Percentiles rank a stretch among this genome's conserved stretches.
These are phyloP conservation scores for Fonsecaea erecta DNA, from an alignment of 2,329 filamentous ascomycete genomes.

Conservation along the genomic window DNA sequence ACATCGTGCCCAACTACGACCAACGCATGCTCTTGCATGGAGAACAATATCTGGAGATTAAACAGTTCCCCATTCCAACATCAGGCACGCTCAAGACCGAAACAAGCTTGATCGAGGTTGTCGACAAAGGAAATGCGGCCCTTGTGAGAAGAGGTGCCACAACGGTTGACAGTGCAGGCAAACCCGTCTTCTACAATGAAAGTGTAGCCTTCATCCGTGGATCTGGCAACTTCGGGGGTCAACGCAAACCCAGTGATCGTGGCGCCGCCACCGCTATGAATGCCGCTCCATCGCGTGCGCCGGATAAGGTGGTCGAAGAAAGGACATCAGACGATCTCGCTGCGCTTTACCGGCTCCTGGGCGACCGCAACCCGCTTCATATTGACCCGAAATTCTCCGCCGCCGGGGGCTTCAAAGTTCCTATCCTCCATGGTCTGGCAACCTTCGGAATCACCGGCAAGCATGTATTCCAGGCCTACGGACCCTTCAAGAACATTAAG, in stretches of 20 bases:
- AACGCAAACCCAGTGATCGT: slow-evolving; percentile 76
- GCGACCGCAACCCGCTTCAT: slow-evolving; percentile 95
- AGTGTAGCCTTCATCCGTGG: slow-evolving; percentile 90
- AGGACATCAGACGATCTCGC: slow-evolving; percentile 89
- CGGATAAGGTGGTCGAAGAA: slow-evolving; percentile 83
- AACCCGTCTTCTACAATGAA: slow-evolving; percentile 97
- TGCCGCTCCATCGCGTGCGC: slow-evolving; percentile 74
- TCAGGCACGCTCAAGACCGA: slow-evolving; percentile 33
- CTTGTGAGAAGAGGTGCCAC: slow-evolving; percentile 81
- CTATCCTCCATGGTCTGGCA: slow-evolving; percentile 94
- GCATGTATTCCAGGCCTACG: slow-evolving; percentile 83
- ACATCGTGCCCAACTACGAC: slow-evolving; percentile 92
- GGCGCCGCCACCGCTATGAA: slow-evolving; percentile 81
- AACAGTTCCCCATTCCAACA: slow-evolving; percentile 84
- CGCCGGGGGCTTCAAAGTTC: slow-evolving; percentile 89
- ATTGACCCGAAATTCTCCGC: slow-evolving; percentile 93
- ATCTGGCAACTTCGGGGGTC: slow-evolving; percentile 85
- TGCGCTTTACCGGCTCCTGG: slow-evolving; percentile 87
- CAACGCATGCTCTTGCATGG: slow-evolving; percentile 99
- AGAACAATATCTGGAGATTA: slow-evolving; percentile 96
- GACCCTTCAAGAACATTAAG: slow-evolving; percentile 87
- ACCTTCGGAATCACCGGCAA: slow-evolving; percentile 91
- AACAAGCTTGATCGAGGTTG: slow-evolving; percentile 75
- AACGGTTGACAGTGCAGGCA: slow-evolving; percentile 81
- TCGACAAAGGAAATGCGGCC: slow-evolving; percentile 92